Evolutionary conservation across 2,329 filamentous ascomycete genomes (phyloP).

Genomic region (Elsinoe batatas): DNA sequence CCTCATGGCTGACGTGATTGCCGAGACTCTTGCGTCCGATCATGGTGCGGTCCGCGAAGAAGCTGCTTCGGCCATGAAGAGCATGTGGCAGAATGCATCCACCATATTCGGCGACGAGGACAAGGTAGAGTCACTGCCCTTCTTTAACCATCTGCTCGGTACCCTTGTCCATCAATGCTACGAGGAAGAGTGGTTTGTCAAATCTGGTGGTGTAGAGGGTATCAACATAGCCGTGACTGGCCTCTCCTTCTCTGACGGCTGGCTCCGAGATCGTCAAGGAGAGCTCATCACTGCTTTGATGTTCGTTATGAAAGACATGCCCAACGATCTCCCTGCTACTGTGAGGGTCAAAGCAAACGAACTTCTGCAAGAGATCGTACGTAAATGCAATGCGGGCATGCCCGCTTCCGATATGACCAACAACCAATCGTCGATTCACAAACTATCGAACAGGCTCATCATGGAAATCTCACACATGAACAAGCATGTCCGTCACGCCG

Average conservation of each 20-base stretch:
- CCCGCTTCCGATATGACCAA: slow-evolving; percentile 70
- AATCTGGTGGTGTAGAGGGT: slow-evolving; percentile 82
- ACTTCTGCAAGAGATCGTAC: slow-evolving; percentile 70
- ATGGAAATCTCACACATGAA: slow-evolving; percentile 93
- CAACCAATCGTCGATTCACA: slow-evolving; percentile 56
- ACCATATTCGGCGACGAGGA: slow-evolving; percentile 69
- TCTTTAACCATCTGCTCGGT: slow-evolving; percentile 74
- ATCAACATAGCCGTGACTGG: slow-evolving; percentile 82
- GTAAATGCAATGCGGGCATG: slow-evolving; percentile 66
- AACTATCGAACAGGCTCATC: slow-evolving; percentile 76
- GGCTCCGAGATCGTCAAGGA: slow-evolving; percentile 71
- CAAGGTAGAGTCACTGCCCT: slow-evolving; percentile 64
- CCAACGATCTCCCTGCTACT: slow-evolving; percentile 81
- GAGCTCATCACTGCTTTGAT: slow-evolving; percentile 87
- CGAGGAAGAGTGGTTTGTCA: slow-evolving; percentile 97
- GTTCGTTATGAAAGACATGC: slow-evolving; percentile 98
- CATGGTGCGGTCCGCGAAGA: slow-evolving; percentile 68
- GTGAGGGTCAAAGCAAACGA: slow-evolving; percentile 74
- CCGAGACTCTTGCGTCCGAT: slow-evolving; percentile 84
- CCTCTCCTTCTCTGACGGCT: slow-evolving; percentile 71
- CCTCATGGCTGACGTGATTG: slow-evolving; percentile 77
- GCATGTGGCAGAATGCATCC: slow-evolving; percentile 64
- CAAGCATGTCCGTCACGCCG: slow-evolving; percentile 80
- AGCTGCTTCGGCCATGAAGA: slow-evolving; percentile 66
- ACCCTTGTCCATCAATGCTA: slow-evolving; percentile 92